Conservation (phyloP, 441 rosid genomes). For the Theobroma grandiflorum region DNA sequence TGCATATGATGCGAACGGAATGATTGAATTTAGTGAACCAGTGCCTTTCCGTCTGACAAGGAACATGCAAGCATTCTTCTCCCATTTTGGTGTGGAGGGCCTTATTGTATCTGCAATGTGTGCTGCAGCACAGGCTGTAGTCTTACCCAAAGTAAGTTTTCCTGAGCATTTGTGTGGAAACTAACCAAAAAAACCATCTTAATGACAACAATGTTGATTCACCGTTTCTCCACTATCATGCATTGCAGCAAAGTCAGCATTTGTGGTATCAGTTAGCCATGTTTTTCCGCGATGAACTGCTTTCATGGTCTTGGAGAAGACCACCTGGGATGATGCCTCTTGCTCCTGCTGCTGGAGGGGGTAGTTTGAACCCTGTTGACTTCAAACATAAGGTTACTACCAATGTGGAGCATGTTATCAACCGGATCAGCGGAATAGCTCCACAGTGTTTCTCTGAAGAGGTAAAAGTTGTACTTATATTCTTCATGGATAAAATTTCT, state of each 20-base stretch:
- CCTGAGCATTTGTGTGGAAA: not conserved
- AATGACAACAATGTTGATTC: not conserved
- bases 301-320: conserved; percentile 97
- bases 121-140: conserved; percentile 93
- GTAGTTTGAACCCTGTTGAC: conserved; percentile 70
- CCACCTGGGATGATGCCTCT: conserved; percentile 76
- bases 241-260: conserved; percentile 86
- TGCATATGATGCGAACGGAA: conserved; percentile 88
- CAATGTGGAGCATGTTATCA: conserved; percentile 84
- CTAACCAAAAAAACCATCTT: not conserved
- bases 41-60: conserved; percentile 96
- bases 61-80: conserved; percentile 95
- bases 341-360: conserved; percentile 62
- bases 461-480: conserved; percentile 49
- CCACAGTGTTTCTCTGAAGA: conserved; percentile 86
- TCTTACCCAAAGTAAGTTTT: conserved; percentile 76
- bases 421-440: conserved; percentile 77
- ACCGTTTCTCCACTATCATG: not conserved
- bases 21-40: conserved; percentile 91
- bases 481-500: not conserved
- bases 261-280: conserved; percentile 93
- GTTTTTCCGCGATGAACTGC: conserved; percentile 97
- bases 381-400: conserved; percentile 77
- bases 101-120: conserved; percentile 89
- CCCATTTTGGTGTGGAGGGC: conserved; percentile 96